Evolutionary conservation across 345 rosid species (phyloP).

Genomic region (Salix exigua): DNA sequence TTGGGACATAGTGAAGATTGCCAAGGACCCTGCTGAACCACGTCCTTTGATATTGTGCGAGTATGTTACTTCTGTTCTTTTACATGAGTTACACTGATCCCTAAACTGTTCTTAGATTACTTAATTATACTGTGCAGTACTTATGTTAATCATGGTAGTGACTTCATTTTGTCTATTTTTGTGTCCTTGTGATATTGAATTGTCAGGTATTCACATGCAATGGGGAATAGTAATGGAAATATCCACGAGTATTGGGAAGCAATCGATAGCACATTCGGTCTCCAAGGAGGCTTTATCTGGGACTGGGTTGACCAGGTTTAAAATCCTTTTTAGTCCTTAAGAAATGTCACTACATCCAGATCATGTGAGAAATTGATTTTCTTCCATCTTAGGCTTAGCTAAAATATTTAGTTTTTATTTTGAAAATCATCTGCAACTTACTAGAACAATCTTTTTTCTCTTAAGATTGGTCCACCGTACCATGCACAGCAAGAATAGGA

Average conservation of each 20-base stretch:
- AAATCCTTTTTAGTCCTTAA: conserved; percentile 7
- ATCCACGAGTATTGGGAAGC: conserved; percentile 90
- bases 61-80: conserved; percentile 46
- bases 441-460: background rate
- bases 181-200: conserved; percentile 19
- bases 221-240: conserved; percentile 97
- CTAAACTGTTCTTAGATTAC: conserved; percentile 9
- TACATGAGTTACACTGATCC: background rate
- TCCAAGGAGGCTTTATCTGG: conserved; percentile 99
- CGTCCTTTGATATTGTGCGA: conserved; percentile 99
- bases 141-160: background rate
- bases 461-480: background rate
- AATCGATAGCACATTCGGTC: conserved; percentile 86
- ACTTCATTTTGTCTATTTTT: conserved; percentile 19
- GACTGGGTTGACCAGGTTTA: conserved; percentile 97
- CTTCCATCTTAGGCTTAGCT: background rate
- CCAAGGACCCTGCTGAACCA: conserved; percentile 73
- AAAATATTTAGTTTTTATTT: background rate
- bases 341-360: background rate
- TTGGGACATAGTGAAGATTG: conserved; percentile 93
- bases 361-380: background rate
- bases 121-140: background rate
- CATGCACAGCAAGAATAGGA: background rate
- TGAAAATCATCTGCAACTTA: background rate
- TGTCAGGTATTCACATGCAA: conserved; percentile 90